Base-by-base conservation (phyloP, 2,329 filamentous ascomycete species). In the Cordyceps sp. region DNA sequence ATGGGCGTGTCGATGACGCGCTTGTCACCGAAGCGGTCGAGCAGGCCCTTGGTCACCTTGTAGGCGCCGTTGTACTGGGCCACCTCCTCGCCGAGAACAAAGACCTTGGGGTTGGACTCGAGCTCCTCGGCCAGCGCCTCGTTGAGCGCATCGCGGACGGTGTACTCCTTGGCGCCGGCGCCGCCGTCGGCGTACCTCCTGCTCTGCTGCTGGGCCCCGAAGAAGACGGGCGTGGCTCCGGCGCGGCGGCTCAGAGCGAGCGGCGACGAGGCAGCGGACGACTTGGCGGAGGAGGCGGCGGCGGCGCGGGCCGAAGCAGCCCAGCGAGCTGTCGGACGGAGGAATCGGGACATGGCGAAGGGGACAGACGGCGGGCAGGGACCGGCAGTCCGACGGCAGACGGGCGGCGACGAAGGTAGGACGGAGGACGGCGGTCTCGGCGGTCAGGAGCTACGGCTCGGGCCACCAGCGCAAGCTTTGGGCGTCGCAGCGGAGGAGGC, bases 51-150 rank as follows among this genome's bases (percentile, higher is more conserved):
- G 51, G 90, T 98, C 55, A 98, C 88, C 67, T 98, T 98, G 76
- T 98, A 98, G 54, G 88, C 88, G 69, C 90, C 90, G 60, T 98
- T 98, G 69, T 98, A 98, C 64, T 98, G 90, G 49, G 90, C 90
- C 52, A 98, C 90, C 66, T 98, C 90, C 69, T 98, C 90, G 50
- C 90, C 90, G 36, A 98, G 60, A 45, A 98, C 65, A 59, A 94
- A 98, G 47, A 94, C 86, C 69, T 94, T 96, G 42, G 78, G 69
- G 61, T 98, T 93, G 53, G 61, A 57, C 69, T 94, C 86, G 59
- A 98, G 76, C 70, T 98, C 90, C 67, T 98, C 90, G 30, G 85
- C 85, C 53, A 98, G 77, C 38, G 90, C 90, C 68, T 98, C 88
- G 58, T 98, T 98, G 53, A 98, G 68, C 37, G 90, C 90, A 55